Base-by-base conservation (phyloP, 2,329 filamentous ascomycete genomes). In the Ophiostoma himal-ulmi region DNA sequence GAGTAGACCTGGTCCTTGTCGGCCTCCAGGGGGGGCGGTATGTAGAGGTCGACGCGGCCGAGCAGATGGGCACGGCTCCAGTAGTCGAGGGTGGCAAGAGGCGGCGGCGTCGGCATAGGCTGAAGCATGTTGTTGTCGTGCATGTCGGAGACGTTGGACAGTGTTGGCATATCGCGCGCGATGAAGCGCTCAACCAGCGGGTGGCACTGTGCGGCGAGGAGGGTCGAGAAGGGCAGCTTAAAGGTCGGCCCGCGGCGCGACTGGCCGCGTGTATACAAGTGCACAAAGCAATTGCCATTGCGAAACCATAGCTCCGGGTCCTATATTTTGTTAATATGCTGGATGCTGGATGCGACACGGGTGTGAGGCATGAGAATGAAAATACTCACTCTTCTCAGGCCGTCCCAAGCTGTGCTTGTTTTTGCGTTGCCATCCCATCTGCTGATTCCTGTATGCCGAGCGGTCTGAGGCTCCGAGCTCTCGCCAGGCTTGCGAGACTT, bases 291-390 rank as follows among this genome's bases (percentile, higher is more conserved):
- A 76, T 93, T 87, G 17, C 89, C 91, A 73, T 88, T 80, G 13
- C 84, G 81, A 72, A 84, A 83, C 89, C 89, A 94, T 2, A 94
- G 81, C 74, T 93, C 91, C 2, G 85, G 82, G 74, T 94, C 91
- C 91, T 93, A 71, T n/a, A 71, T n/a, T 65, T n/a, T 52, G 26
- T 44, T 10, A 14, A 65, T 14, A 67, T 30, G 62, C 14, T 22
- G 5, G 20, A n/a, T 20, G 48, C 48, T 54, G 13, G 30, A 30
- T 30, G 30, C 30, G 30, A 30, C 30, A 30, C 30, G 30, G 30
- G 30, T 20, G 44, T 17, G 44, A 6, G 44, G 44, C 44, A 39
- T 26, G 5, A 17, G 54, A 48, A 36, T 1, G n/a, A 20, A 13
- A 20, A 26, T 3, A 78, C 82, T 76, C 76, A 85, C 84, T 76